Evolutionary conservation across 805 yeast species (phyloP), one percentile per base, ranked within the genome.

Genomic region (Candida endomychidarum): DNA sequence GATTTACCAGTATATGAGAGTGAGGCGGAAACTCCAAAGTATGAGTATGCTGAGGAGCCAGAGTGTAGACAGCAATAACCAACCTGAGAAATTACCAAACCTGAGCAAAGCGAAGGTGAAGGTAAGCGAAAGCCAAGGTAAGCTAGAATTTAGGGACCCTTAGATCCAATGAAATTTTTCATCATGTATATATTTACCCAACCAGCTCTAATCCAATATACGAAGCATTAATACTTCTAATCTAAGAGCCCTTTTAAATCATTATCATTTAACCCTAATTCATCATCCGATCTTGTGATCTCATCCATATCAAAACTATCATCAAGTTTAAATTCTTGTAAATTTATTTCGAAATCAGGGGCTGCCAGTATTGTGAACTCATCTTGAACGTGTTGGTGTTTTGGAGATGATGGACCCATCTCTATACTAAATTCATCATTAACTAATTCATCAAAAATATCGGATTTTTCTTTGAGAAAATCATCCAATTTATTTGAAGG

Each of bases 161-260:
- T n/a, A n/a, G n/a, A n/a, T n/a, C n/a, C n/a, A n/a, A n/a, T n/a
- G n/a, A n/a, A n/a, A n/a, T n/a, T n/a, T n/a, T n/a, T n/a, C 3
- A 7, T 11, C 36, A 22, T 33, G 20, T 22, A 34, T 34, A 28
- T 28, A 28, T 28, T 25, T 25, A 10, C 21, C 21, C 10, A 28
- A 28, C 21, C 21, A 3, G 10, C 19, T 27, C 11, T 27, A 6
- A 15, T 24, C 5, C 26, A 5, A 8, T 26, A 10, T 14, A 26
- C 10, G 5, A 12, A 7, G 5, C 19, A 10, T 29, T 29, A 65
- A 51, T 64, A n/a, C n/a, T n/a, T n/a, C n/a, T 27, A 27, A 15
- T 27, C 71, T 37, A 69, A 56, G 41, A 70, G 54, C 34, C 58
- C 65, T 21, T 57, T 51, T 37, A 70, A 51, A 20, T 70, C 75